Evolutionary conservation across 2,329 filamentous ascomycete genomes (phyloP).

Genomic region (Scedosporium dehoogii): DNA sequence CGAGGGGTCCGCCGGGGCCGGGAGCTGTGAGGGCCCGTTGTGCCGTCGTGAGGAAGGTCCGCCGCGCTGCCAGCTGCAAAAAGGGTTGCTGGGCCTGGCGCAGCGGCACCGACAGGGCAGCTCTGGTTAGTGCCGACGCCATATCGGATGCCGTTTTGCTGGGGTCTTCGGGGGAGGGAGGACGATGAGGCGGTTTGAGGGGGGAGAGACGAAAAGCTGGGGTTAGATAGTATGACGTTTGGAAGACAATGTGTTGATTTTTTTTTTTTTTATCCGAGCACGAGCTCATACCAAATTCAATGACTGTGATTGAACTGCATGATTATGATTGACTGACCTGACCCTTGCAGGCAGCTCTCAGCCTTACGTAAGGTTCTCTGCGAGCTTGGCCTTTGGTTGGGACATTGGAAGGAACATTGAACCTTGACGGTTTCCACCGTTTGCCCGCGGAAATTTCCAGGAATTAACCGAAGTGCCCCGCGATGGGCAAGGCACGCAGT

Average conservation of each 20-base stretch:
- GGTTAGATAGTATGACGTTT: not conserved
- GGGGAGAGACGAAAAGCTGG: not conserved
- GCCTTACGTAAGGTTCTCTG: not conserved
- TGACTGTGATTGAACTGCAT: not conserved
- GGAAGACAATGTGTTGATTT: not conserved
- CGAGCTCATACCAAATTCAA: not conserved
- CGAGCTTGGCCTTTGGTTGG: not conserved
- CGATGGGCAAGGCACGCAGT: not conserved
- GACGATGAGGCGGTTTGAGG: not conserved
- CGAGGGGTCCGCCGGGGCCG: not conserved
- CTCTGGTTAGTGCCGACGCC: constrained; percentile 5
- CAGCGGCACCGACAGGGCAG: constrained; percentile 8
- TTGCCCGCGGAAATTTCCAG: not conserved
- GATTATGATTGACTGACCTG: too few relatives aligned
- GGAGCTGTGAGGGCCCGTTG: not conserved
- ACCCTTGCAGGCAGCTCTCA: not conserved
- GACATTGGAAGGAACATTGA: not conserved
- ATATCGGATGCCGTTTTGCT: not conserved
- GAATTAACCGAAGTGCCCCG: constrained; percentile 1
- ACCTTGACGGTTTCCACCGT: not conserved
- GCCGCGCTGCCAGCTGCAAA: constrained; percentile 14
- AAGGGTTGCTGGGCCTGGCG: constrained; percentile 5
- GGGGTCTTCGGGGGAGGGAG: not conserved
- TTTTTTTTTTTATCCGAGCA: not conserved
- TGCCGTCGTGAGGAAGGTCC: not conserved